These are phyloP conservation scores for Peronosclerospora sorghi DNA, from an alignment of 352 stramenopile genomes.

Conservation along the genomic window DNA sequence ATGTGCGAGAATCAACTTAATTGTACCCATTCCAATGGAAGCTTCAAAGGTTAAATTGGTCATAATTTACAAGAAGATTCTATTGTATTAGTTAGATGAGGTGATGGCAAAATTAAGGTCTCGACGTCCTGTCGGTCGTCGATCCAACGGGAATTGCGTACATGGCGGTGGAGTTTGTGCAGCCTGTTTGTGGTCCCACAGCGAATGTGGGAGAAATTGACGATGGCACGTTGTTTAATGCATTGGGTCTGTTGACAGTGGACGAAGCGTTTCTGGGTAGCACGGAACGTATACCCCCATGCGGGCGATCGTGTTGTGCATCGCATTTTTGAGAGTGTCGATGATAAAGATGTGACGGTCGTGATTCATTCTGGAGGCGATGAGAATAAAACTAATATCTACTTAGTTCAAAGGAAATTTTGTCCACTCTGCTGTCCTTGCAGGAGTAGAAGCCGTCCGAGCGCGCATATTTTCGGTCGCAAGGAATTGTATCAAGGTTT, in stretches of 20 bases:
- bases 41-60: no score
- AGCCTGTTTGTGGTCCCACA: slow-evolving; percentile 36
- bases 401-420: no score
- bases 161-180: slow-evolving; percentile 37
- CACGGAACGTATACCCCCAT: slow-evolving; percentile 19
- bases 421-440: no score
- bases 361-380: slow-evolving; percentile 15
- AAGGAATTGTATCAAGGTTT: no score
- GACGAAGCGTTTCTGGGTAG: slow-evolving; percentile 30
- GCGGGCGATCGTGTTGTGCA: slow-evolving; percentile 14
- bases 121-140: slow-evolving; percentile 16
- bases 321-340: slow-evolving; percentile 23
- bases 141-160: slow-evolving; percentile 32
- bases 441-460: no score
- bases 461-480: no score
- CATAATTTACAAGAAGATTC: no score
- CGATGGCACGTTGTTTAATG: slow-evolving; percentile 25
- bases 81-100: no score
- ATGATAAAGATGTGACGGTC: slow-evolving; percentile 24
- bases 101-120: slow-evolving; percentile 21
- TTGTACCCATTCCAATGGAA: no score
- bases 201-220: slow-evolving; percentile 31
- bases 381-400: no score
- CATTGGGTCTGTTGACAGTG: slow-evolving; percentile 13
- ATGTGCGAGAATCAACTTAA: no score